Percentiles rank a stretch among this genome's conserved stretches.
These are phyloP conservation scores for Dichotomocladium elegans DNA, from an alignment of 371 early-diverging fungal species.

Conservation along the genomic window DNA sequence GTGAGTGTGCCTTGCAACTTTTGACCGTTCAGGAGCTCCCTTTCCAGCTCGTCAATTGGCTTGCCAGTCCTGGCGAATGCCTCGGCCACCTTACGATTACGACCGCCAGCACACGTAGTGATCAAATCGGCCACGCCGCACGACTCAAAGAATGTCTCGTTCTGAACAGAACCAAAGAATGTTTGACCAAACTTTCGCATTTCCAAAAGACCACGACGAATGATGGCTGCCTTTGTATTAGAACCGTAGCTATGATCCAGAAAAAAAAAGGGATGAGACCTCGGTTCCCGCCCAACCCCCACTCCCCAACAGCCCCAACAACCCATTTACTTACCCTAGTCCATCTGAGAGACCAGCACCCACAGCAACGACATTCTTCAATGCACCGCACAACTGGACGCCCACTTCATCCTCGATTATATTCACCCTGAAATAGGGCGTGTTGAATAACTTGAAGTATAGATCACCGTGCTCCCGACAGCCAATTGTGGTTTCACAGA, in stretches of 20 bases:
- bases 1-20: slow-evolving; percentile 98
- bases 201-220: slow-evolving; percentile 95
- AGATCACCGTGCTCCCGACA: slow-evolving; percentile 75
- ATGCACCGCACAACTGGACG: slow-evolving; percentile 96
- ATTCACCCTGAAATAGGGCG: slow-evolving; percentile 83
- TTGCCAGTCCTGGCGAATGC: slow-evolving; percentile 87
- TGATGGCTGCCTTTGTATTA: slow-evolving; percentile 98
- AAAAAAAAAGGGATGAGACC: slow-evolving; percentile 1
- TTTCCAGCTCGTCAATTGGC: slow-evolving; percentile 87
- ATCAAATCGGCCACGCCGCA: slow-evolving; percentile 96
- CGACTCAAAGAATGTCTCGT: slow-evolving; percentile 94
- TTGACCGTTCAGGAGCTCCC: slow-evolving; percentile 92
- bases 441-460: slow-evolving; percentile 83
- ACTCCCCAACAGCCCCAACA: neutral
- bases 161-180: slow-evolving; percentile 73
- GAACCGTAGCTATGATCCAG: slow-evolving; percentile 61
- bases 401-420: slow-evolving; percentile 87
- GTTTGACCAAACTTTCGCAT: slow-evolving; percentile 91
- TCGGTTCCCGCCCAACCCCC: neutral
- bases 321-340: slow-evolving; percentile 31
- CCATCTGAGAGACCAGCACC: slow-evolving; percentile 97
- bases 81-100: slow-evolving; percentile 94
- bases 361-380: slow-evolving; percentile 98
- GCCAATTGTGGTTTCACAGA: slow-evolving; percentile 96
- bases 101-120: slow-evolving; percentile 95